phyloP scores from a whole-genome alignment of 2,329 filamentous ascomycete genomes.

The Cephalotrichum gorgonifer region DNA sequence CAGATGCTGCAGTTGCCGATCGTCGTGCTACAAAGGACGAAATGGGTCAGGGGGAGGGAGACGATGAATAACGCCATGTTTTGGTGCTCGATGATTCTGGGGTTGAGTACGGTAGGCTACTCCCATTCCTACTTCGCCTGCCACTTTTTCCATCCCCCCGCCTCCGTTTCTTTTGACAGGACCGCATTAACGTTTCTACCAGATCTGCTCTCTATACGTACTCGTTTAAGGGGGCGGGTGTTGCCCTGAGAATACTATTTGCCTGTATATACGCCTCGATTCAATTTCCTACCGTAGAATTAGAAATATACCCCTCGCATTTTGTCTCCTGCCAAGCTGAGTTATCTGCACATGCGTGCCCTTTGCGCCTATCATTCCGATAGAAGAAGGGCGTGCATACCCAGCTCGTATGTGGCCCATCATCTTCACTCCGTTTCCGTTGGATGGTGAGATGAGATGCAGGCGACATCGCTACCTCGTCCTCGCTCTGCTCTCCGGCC shows the following conservation, averaged over 20 bases:
- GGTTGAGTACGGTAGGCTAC: constrained; percentile 61
- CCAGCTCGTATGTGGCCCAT: no score
- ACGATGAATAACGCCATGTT: constrained; percentile 84
- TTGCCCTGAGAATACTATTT: background rate
- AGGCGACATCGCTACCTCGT: no score
- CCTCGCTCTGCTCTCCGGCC: no score
- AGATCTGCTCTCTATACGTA: constrained; percentile 46
- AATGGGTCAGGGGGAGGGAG: constrained; percentile 61
- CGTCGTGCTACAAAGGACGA: constrained; percentile 78
- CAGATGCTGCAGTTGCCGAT: constrained; percentile 98
- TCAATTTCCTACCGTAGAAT: background rate
- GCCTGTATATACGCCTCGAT: background rate
- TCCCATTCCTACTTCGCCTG: background rate
- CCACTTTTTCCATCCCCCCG: constrained; percentile 7
- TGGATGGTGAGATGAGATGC: no score
- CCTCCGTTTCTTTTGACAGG: background rate
- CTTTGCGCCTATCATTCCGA: no score
- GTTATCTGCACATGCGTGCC: no score
- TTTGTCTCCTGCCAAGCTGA: no score
- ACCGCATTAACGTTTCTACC: constrained; percentile 6
- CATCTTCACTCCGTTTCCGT: no score
- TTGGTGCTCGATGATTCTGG: constrained; percentile 86
- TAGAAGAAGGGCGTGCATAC: no score
- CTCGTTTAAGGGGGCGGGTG: constrained; percentile 24
- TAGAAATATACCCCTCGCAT: background rate